phyloP scores from a whole-genome alignment of 169 alveolate species.

The Plasmodium ovale region DNA sequence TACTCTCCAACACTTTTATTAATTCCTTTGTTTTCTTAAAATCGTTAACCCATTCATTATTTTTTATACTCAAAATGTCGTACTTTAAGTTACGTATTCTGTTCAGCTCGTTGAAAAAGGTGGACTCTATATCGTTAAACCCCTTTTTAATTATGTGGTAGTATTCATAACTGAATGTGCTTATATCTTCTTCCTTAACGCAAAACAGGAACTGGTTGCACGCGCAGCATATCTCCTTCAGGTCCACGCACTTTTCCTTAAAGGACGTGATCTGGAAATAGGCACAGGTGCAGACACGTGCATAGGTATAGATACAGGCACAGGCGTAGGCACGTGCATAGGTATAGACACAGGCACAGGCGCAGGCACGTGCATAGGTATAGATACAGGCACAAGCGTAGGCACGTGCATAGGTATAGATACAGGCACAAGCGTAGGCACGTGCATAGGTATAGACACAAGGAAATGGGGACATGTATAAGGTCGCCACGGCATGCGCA shows the following conservation, averaged over 20 bases:
- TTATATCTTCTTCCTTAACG: conserved; percentile 62
- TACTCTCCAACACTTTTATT: conserved; percentile 61
- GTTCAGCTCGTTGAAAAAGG: conserved; percentile 65
- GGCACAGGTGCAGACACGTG: neutral
- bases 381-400: neutral
- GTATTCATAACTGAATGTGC: conserved; percentile 45
- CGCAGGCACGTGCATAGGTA: neutral
- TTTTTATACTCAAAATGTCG: conserved; percentile 45
- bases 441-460: too few relatives aligned
- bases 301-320: neutral
- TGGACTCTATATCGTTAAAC: conserved; percentile 61
- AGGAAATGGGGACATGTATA: too few relatives aligned
- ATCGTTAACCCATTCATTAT: conserved; percentile 69
- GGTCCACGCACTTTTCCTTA: conserved; percentile 43
- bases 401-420: too few relatives aligned
- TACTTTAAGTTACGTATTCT: conserved; percentile 46
- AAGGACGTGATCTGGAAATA: conserved; percentile 31
- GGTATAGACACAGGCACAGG: too few relatives aligned
- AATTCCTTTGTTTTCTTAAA: conserved; percentile 68
- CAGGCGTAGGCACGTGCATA: neutral
- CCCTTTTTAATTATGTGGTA: conserved; percentile 71
- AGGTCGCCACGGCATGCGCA: too few relatives aligned
- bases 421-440: too few relatives aligned
- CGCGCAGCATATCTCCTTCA: conserved; percentile 70
- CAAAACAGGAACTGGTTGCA: conserved; percentile 64